These are phyloP conservation scores for Exophiala aquamarina DNA, from an alignment of 2,329 filamentous ascomycete genomes.

Conservation along the genomic window DNA sequence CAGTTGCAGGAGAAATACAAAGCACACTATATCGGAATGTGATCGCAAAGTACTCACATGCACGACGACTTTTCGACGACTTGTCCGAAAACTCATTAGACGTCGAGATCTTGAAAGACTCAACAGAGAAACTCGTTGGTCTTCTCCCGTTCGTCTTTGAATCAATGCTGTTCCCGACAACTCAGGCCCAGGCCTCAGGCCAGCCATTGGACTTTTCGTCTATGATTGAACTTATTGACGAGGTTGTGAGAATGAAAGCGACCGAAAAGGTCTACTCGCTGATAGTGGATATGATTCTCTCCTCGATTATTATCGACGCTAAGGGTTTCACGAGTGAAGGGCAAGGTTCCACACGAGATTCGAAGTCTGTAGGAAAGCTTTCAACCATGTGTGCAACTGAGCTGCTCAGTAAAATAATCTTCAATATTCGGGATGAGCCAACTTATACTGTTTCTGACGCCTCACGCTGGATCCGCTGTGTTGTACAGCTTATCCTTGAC, in stretches of 20 bases:
- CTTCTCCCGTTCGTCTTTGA: constrained; percentile 27
- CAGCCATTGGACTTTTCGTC: constrained; percentile 53
- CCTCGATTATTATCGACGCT: constrained; percentile 3
- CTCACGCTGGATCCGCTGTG: constrained; percentile 74
- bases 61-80: constrained; percentile 2
- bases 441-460: constrained; percentile 60
- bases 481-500: constrained; percentile 67
- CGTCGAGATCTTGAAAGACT: not conserved
- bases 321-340: too few relatives aligned
- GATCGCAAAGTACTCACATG: constrained; percentile 14
- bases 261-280: constrained; percentile 55
- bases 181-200: not conserved
- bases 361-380: too few relatives aligned
- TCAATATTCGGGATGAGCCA: constrained; percentile 62
- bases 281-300: constrained; percentile 65
- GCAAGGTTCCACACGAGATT: constrained; percentile 39
- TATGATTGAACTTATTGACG: constrained; percentile 53
- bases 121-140: constrained; percentile 12
- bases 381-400: constrained; percentile 12
- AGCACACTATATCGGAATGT: constrained; percentile 19
- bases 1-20: constrained; percentile 13
- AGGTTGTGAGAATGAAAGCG: constrained; percentile 26
- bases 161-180: constrained; percentile 21
- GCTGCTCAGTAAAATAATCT: constrained; percentile 62
- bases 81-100: not conserved